These are phyloP conservation scores for Noccaea caerulescens DNA, from an alignment of 345 rosid genomes.

Conservation along the genomic window DNA sequence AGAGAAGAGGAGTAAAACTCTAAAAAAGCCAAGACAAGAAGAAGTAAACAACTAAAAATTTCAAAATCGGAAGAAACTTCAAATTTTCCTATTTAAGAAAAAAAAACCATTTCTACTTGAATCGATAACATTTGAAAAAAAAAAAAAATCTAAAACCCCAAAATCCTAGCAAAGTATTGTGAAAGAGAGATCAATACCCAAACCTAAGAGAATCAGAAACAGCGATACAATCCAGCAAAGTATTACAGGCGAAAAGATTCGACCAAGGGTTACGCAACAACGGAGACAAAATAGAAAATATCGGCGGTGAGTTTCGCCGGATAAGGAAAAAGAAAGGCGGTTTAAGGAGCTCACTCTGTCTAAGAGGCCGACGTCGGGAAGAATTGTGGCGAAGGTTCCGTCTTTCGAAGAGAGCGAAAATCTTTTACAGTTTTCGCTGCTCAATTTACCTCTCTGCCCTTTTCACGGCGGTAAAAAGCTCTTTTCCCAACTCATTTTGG, in stretches of 20 bases:
- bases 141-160: not conserved
- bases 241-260: not conserved
- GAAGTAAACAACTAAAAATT: not conserved
- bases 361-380: conserved; percentile 27
- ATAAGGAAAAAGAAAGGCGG: not conserved
- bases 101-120: not conserved
- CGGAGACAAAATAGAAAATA: not conserved
- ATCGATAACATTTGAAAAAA: not conserved
- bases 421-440: not conserved
- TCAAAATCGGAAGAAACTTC: not conserved
- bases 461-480: conserved; percentile 18
- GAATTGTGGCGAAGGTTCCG: conserved; percentile 7
- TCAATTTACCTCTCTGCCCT: conserved; percentile 4
- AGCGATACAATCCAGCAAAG: not conserved
- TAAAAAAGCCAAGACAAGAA: not conserved
- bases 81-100: not conserved
- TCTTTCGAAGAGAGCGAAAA: not conserved
- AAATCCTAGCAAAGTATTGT: not conserved
- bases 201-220: not conserved
- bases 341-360: conserved; percentile 7
- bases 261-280: conserved; percentile 1
- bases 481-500: not conserved
- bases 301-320: not conserved
- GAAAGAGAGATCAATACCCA: not conserved
- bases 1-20: not conserved